Evolutionary conservation across 768 basidiomycete genomes (phyloP).

Genomic region (Russula dissimulans): DNA sequence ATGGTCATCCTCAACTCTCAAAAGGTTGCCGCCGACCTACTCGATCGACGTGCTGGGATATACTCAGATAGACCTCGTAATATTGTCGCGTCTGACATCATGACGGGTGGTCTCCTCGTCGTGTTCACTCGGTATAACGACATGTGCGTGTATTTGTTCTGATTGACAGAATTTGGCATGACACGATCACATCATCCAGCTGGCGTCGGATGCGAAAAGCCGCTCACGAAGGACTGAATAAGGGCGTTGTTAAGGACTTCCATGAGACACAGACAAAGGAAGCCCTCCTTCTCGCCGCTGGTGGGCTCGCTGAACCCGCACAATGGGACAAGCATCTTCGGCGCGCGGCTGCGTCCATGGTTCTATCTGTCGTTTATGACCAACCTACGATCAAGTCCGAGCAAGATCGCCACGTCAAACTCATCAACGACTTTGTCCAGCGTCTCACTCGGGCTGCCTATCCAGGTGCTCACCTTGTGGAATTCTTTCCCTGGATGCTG

Average conservation of each 20-base stretch:
- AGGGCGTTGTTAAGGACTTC: slow-evolving; percentile 21
- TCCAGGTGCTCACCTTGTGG: slow-evolving; percentile 28
- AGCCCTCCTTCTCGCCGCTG: slow-evolving; percentile 26
- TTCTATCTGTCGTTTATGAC: slow-evolving; percentile 25
- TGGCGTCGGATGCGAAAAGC: slow-evolving; percentile 31
- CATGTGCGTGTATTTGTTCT: background rate
- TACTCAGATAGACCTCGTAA: slow-evolving; percentile 24
- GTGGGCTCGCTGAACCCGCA: slow-evolving; percentile 23
- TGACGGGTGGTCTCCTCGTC: slow-evolving; percentile 17
- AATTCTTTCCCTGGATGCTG: slow-evolving; percentile 18
- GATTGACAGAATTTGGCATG: background rate
- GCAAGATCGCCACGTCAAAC: slow-evolving; percentile 16
- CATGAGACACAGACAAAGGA: slow-evolving; percentile 25
- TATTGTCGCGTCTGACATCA: slow-evolving; percentile 18
- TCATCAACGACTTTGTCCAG: slow-evolving; percentile 22
- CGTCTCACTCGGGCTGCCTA: slow-evolving; percentile 28
- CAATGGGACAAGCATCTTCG: slow-evolving; percentile 28
- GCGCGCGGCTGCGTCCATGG: slow-evolving; percentile 25
- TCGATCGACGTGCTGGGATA: slow-evolving; percentile 25
- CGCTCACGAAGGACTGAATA: slow-evolving; percentile 28
- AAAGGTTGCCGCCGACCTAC: slow-evolving; percentile 25
- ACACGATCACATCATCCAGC: slow-evolving; percentile 15
- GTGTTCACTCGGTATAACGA: slow-evolving; percentile 17
- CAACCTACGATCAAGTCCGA: slow-evolving; percentile 16
- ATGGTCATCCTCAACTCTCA: slow-evolving; percentile 25